Conservation (phyloP, 345 rosid genomes). For the Boechera retrofracta region DNA sequence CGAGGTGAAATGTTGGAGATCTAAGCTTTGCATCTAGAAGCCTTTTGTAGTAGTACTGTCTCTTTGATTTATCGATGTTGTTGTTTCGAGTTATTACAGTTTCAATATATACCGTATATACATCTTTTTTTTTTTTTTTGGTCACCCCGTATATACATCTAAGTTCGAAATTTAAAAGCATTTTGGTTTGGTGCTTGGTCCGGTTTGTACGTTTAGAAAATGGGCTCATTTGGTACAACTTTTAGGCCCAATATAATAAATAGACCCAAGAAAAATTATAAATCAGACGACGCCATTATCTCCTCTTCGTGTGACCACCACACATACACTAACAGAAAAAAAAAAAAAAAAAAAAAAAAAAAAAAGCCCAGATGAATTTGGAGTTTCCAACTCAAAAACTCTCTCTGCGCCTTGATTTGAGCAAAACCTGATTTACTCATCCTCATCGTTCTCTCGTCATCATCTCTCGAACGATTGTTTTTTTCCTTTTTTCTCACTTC, state of each 20-base stretch:
- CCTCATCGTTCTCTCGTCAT: neutral
- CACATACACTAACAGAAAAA: neutral
- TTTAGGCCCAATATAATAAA: no score
- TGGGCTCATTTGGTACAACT: no score
- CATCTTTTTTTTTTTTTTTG: no score
- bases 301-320: slow-evolving; percentile 24
- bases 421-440: slow-evolving; percentile 27
- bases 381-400: neutral
- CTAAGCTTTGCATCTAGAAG: no score
- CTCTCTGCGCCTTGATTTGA: slow-evolving; percentile 31
- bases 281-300: neutral
- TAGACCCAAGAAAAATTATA: no score
- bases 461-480: neutral
- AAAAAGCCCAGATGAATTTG: neutral
- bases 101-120: no score
- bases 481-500: neutral
- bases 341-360: neutral
- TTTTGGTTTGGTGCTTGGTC: no score
- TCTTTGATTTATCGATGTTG: neutral
- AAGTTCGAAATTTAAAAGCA: no score
- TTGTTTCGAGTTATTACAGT: no score
- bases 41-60: no score
- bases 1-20: neutral
- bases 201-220: no score
- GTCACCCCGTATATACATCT: no score